These are phyloP conservation scores for Quercus alba DNA, from an alignment of 306 rosid genomes.

Conservation along the genomic window DNA sequence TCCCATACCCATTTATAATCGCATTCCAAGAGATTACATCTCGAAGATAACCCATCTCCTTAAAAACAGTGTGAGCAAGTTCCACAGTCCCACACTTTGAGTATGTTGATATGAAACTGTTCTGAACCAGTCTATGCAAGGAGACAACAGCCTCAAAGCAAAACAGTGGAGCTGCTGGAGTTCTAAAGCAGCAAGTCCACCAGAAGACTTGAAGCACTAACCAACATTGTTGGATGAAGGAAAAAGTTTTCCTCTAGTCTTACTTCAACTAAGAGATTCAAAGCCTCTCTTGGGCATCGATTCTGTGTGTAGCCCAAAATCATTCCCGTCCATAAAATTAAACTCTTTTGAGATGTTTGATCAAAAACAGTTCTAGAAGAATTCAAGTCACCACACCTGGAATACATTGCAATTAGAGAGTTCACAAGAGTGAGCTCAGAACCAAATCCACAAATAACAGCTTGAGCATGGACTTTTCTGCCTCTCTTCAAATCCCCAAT, in stretches of 20 bases:
- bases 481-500: conserved; percentile 9
- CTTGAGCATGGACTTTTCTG: conserved; percentile 6
- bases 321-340: not conserved
- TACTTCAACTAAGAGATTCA: not conserved
- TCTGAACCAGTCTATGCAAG: not conserved
- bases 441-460: conserved; percentile 3
- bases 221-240: conserved; percentile 8
- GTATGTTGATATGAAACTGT: conserved; percentile 9
- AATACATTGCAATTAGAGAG: conserved; percentile 9
- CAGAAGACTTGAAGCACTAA: not conserved
- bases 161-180: not conserved
- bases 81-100: conserved; percentile 7
- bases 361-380: conserved; percentile 4
- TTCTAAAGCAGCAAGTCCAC: conserved; percentile 17
- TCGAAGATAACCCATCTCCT: conserved; percentile 4
- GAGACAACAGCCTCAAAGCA: conserved; percentile 6
- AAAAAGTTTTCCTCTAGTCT: conserved; percentile 6
- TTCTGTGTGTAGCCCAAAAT: not conserved
- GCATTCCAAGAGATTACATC: conserved; percentile 10
- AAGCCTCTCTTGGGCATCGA: not conserved
- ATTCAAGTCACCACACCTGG: not conserved
- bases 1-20: not conserved
- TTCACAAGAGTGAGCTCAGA: conserved; percentile 1
- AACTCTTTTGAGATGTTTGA: conserved; percentile 2
- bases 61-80: conserved; percentile 1